A percentile compares a stretch with the other conserved stretches of the same genome.
These are phyloP conservation scores for Ceratocystis papillata DNA, from an alignment of 2,329 filamentous ascomycete genomes.

Conservation along the genomic window DNA sequence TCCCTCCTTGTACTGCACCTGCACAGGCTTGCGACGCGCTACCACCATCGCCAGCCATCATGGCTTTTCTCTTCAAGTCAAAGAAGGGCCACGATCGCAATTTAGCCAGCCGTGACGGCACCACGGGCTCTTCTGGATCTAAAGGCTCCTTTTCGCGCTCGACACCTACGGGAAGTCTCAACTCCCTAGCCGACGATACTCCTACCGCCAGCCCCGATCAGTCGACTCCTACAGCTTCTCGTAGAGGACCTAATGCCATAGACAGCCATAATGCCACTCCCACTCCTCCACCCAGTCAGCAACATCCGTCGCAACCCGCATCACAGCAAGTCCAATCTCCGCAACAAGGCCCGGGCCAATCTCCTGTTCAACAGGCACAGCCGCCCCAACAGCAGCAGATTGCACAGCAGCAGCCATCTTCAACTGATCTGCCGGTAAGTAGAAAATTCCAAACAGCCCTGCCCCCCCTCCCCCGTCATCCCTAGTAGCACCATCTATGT, in stretches of 20 bases:
- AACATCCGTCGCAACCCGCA: slow-evolving; percentile 10
- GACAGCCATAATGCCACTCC: slow-evolving; percentile 18
- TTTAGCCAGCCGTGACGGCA: slow-evolving; percentile 42
- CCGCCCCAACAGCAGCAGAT: slow-evolving; percentile 33
- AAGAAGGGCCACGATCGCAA: slow-evolving; percentile 62
- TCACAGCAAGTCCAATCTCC: slow-evolving; percentile 25
- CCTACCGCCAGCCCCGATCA: slow-evolving; percentile 55
- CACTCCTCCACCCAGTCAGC: slow-evolving; percentile 14
- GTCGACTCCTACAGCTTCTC: slow-evolving; percentile 29
- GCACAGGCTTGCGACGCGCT: slow-evolving; percentile 15
- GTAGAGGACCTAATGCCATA: slow-evolving; percentile 38
- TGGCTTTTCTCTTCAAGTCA: slow-evolving; percentile 75
- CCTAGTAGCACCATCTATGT: slow-evolving; percentile 10
- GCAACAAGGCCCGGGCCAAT: slow-evolving; percentile 17
- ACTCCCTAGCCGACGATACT: slow-evolving; percentile 53
- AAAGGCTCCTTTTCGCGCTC: slow-evolving; percentile 48
- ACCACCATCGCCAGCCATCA: slow-evolving; percentile 32
- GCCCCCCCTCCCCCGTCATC: neutral
- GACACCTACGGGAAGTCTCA: slow-evolving; percentile 67
- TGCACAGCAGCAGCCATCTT: slow-evolving; percentile 26
- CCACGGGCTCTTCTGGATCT: slow-evolving; percentile 25
- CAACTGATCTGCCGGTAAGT: slow-evolving; percentile 37
- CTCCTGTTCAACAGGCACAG: slow-evolving; percentile 19
- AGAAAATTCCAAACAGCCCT: slow-evolving; percentile 13
- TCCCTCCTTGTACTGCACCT: neutral